phyloP scores from a whole-genome alignment of 257 asterid species.

The Leptodermis oblonga region DNA sequence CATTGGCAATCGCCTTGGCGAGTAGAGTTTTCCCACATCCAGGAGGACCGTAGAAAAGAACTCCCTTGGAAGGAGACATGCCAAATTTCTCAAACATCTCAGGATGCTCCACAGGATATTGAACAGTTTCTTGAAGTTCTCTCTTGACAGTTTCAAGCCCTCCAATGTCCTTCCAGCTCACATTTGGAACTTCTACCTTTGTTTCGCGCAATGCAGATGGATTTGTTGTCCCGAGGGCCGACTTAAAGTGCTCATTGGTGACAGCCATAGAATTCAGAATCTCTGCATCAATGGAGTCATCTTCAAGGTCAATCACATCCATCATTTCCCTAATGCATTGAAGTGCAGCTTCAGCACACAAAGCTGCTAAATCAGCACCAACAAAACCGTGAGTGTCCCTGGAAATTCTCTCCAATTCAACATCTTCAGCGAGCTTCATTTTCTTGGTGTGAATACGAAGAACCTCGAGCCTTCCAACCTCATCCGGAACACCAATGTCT shows the following conservation, averaged over 20 bases:
- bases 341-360: background rate
- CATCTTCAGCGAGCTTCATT: too few relatives aligned
- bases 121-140: background rate
- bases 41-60: background rate
- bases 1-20: background rate
- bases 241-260: background rate
- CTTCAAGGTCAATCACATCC: background rate
- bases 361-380: slow-evolving; percentile 1
- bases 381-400: background rate
- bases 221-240: background rate
- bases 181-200: background rate
- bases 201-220: background rate
- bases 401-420: background rate
- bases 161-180: background rate
- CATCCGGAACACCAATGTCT: background rate
- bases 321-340: background rate
- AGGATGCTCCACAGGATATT: background rate
- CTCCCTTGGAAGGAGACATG: background rate
- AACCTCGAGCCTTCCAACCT: too few relatives aligned
- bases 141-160: background rate
- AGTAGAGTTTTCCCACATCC: background rate
- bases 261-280: background rate
- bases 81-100: too few relatives aligned
- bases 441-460: too few relatives aligned
- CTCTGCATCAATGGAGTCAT: background rate